Base-by-base conservation (phyloP, 768 basidiomycete genomes). In the Rhodocollybia butyracea region DNA sequence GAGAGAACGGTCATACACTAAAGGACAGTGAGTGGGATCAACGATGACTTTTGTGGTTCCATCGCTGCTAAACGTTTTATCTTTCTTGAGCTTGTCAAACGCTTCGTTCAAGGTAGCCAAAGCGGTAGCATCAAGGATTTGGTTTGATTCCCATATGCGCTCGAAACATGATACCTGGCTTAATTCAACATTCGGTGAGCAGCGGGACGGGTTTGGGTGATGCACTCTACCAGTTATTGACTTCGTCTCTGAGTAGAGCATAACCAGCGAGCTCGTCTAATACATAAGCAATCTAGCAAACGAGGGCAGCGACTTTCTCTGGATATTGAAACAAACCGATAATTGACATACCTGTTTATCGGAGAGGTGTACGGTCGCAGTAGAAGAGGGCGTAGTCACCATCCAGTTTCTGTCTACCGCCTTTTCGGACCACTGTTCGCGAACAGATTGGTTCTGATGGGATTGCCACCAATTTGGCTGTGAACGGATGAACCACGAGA, bases 101-200 rank as follows among this genome's bases (percentile, higher is more conserved):
- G 58, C 56, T 27, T 58, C 22, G n/a, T 60, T 60, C 27, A 77
- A 56, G 11, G 54, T 29, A 15, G 29, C 26, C n/a, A 51, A 42
- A 27, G 48, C 47, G 17, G 41, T 3, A 13, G 54, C 11, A 41
- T 63, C 60, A 24, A 74, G 45, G 31, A 72, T 52, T 31, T 47
- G 29, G 31, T 67, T 62, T 0, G 74, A 72, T 59, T 81, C 75
- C 80, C 80, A 83, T 21, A 83, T 78, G 19, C 81, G 75, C 46
- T 81, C 80, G 57, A 80, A 82, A 59, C 76, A 80, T n/a, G 81
- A 81, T 5, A 80, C 72, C 62, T 81, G 73, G 59, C 81, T 83
- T 42, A 19, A 51, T 24, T 34, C 11, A 50, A 17, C n/a, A 22
- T 26, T 21, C 2, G 13, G n/a, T 24, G 21, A 40, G 13, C n/a